Conservation (phyloP, 2,329 filamentous ascomycete genomes). For the Neoarthrinium moseri region DNA sequence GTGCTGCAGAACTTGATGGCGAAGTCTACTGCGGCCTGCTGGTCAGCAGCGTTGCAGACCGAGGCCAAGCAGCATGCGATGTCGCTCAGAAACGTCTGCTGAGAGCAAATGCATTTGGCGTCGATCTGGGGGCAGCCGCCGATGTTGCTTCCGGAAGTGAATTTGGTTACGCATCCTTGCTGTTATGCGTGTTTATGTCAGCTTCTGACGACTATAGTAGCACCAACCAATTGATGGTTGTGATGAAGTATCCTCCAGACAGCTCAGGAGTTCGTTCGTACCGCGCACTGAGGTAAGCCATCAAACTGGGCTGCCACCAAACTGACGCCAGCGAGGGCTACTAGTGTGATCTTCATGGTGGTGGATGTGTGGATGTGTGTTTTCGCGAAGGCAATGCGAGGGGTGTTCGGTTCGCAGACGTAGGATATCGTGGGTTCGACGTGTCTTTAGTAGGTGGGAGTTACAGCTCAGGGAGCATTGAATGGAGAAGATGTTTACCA, state of each 20-base stretch:
- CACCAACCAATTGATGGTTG: too few species aligned
- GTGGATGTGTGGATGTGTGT: slow-evolving; percentile 6
- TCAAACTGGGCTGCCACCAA: slow-evolving; percentile 49
- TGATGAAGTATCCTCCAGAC: too few species aligned
- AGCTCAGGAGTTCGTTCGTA: too few species aligned
- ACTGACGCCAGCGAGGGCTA: slow-evolving; percentile 51
- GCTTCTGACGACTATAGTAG: slow-evolving; percentile 16
- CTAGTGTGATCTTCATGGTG: slow-evolving; percentile 48
- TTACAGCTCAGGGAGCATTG: too few species aligned
- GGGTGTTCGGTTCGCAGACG: too few species aligned
- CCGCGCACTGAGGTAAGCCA: slow-evolving; percentile 52
- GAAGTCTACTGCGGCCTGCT: slow-evolving; percentile 29
- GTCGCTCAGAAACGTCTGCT: slow-evolving; percentile 39
- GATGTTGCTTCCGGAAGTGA: slow-evolving; percentile 36
- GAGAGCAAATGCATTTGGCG: slow-evolving; percentile 47
- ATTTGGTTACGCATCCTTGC: slow-evolving; percentile 28
- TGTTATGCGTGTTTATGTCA: slow-evolving; percentile 11
- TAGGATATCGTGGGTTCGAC: too few species aligned
- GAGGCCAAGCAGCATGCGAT: slow-evolving; percentile 49
- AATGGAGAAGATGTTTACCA: too few species aligned
- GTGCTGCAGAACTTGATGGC: slow-evolving; percentile 32
- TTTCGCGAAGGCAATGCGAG: background rate
- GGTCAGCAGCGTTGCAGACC: slow-evolving; percentile 39
- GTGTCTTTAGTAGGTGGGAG: too few species aligned
- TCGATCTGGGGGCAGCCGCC: slow-evolving; percentile 38